Percentiles rank a stretch among this genome's conserved stretches.
Evolutionary conservation across 345 rosid genomes (phyloP).

Genomic region (Erucastrum elatum): DNA sequence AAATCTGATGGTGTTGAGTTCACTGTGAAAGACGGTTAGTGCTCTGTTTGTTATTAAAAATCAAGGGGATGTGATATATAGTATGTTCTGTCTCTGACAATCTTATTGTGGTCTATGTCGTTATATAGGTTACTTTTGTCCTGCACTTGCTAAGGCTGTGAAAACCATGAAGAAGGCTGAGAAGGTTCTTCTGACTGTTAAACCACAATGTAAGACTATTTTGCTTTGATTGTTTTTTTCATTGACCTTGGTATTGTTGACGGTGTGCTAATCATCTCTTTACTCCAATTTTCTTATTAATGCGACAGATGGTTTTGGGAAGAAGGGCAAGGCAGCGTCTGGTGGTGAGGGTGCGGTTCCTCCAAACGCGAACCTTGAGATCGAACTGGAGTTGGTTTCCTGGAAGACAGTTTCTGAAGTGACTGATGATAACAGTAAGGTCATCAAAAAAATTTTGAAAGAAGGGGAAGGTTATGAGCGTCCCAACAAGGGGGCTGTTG

Average conservation of each 20-base stretch:
- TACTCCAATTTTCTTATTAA: neutral
- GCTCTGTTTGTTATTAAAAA: neutral
- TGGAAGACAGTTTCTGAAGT: slow-evolving; percentile 88
- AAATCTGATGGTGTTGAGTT: slow-evolving; percentile 78
- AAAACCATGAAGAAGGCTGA: slow-evolving; percentile 94
- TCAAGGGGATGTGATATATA: neutral
- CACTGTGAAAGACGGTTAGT: slow-evolving; percentile 70
- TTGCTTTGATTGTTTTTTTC: neutral
- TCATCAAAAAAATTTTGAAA: slow-evolving; percentile 69
- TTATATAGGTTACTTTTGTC: slow-evolving; percentile 72
- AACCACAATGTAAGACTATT: slow-evolving; percentile 40
- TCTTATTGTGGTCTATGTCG: neutral
- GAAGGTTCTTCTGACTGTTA: slow-evolving; percentile 71
- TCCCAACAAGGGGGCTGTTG: slow-evolving; percentile 72
- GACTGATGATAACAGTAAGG: slow-evolving; percentile 80
- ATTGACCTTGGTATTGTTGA: neutral
- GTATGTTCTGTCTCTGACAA: neutral
- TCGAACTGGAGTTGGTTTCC: slow-evolving; percentile 68
- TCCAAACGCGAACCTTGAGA: slow-evolving; percentile 67
- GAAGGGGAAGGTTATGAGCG: slow-evolving; percentile 89
- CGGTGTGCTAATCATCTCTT: neutral
- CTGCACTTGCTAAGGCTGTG: slow-evolving; percentile 73
- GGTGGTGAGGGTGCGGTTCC: slow-evolving; percentile 67
- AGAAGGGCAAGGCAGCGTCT: slow-evolving; percentile 65
- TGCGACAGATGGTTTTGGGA: slow-evolving; percentile 87